A percentile compares a stretch with the other conserved stretches of the same genome.
These are phyloP conservation scores for Hippophae gyantsensis DNA, from an alignment of 306 rosid species.

Conservation along the genomic window DNA sequence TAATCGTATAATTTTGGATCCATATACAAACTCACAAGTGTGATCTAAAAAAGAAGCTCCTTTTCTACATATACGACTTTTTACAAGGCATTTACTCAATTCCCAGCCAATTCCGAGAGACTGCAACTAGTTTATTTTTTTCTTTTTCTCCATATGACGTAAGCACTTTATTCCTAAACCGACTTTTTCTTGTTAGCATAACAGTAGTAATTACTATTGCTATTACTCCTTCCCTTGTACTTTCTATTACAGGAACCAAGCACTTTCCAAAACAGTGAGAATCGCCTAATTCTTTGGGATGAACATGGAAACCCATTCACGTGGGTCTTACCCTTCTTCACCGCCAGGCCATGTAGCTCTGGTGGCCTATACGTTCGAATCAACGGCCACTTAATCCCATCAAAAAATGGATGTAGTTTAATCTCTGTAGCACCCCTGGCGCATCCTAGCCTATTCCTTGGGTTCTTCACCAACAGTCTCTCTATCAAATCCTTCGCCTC, in stretches of 20 bases:
- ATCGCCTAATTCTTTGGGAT: slow-evolving; percentile 20
- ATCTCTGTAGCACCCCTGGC: slow-evolving; percentile 62
- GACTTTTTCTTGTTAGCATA: slow-evolving; percentile 10
- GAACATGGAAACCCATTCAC: slow-evolving; percentile 4
- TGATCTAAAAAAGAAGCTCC: too few species aligned
- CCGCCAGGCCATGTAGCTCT: slow-evolving; percentile 40
- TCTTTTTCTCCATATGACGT: not conserved
- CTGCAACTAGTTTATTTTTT: too few species aligned
- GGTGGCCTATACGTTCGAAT: slow-evolving; percentile 56
- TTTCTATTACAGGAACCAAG: slow-evolving; percentile 20
- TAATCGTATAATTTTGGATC: too few species aligned
- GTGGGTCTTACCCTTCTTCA: slow-evolving; percentile 30
- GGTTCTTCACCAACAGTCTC: slow-evolving; percentile 58
- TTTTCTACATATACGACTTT: too few species aligned
- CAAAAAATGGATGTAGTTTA: slow-evolving; percentile 69
- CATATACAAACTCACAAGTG: too few species aligned
- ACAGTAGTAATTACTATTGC: slow-evolving; percentile 36
- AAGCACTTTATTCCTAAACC: not conserved
- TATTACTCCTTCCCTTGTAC: slow-evolving; percentile 2
- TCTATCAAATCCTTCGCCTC: slow-evolving; percentile 63
- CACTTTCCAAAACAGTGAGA: slow-evolving; percentile 43
- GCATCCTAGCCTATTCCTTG: slow-evolving; percentile 51
- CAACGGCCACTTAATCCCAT: slow-evolving; percentile 88
- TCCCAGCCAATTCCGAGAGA: too few species aligned
- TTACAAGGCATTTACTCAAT: too few species aligned